Evolutionary conservation across 2,329 filamentous ascomycete species (phyloP).

Genomic region (Metarhizium rileyi): DNA sequence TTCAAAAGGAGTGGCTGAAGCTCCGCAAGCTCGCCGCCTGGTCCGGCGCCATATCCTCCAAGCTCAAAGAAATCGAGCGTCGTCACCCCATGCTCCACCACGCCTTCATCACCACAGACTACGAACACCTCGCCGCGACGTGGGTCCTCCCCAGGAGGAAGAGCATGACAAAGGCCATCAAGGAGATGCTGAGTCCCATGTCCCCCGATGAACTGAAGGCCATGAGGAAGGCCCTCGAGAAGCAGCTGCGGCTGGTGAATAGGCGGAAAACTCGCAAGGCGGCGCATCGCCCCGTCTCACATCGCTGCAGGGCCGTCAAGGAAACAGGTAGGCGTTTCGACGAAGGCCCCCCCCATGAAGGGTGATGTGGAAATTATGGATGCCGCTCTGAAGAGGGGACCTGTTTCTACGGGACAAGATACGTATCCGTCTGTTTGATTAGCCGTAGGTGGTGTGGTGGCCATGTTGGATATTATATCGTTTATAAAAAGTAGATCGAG

Average conservation of each 20-base stretch:
- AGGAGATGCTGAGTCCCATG: slow-evolving; percentile 19
- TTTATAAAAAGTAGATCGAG: neutral
- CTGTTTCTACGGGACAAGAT: neutral
- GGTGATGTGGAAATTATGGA: slow-evolving; percentile 6
- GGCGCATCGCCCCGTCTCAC: slow-evolving; percentile 5
- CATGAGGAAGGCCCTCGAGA: slow-evolving; percentile 14
- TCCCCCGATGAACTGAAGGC: slow-evolving; percentile 19
- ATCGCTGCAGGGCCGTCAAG: neutral
- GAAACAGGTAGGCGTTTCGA: neutral
- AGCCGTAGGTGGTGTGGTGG: neutral
- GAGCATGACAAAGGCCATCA: slow-evolving; percentile 19
- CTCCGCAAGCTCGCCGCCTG: slow-evolving; percentile 38
- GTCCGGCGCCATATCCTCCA: slow-evolving; percentile 34
- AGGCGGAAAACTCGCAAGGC: neutral
- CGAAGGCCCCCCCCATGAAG: slow-evolving; percentile 1
- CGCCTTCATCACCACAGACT: slow-evolving; percentile 28
- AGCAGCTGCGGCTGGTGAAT: slow-evolving; percentile 8
- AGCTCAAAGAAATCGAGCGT: slow-evolving; percentile 27
- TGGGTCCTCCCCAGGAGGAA: slow-evolving; percentile 15
- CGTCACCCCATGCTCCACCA: slow-evolving; percentile 30
- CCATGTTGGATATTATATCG: neutral
- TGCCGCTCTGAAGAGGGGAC: slow-evolving; percentile 1
- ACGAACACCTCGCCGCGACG: slow-evolving; percentile 17
- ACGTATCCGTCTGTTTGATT: neutral
- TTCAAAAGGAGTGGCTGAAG: slow-evolving; percentile 41